Conservation (phyloP, 2,329 filamentous ascomycete species). For the Colletotrichum acutatum region DNA sequence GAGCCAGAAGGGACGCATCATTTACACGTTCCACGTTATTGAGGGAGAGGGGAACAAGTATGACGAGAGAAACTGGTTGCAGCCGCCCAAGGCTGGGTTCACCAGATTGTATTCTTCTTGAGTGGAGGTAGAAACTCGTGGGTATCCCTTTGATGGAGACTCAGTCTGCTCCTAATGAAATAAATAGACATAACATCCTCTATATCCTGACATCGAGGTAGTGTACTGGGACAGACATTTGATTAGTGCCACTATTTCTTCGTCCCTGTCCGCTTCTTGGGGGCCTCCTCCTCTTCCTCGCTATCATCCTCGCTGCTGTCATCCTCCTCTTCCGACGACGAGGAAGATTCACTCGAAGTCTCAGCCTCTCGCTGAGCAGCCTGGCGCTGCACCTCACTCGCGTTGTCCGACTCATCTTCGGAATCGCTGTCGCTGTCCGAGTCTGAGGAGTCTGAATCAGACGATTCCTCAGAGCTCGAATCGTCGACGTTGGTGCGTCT, state of each 20-base stretch:
- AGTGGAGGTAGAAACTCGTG: conserved; percentile 8
- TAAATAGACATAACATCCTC: conserved; percentile 7
- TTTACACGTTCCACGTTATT: conserved; percentile 98
- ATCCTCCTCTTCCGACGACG: conserved; percentile 50
- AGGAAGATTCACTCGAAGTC: conserved; percentile 55
- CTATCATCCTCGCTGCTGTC: conserved; percentile 41
- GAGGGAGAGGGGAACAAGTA: conserved; percentile 81
- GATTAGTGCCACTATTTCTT: neutral
- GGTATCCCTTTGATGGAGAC: conserved; percentile 32
- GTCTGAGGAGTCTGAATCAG: conserved; percentile 45
- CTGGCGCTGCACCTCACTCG: conserved; percentile 46
- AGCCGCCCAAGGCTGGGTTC: conserved; percentile 84
- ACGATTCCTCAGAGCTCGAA: conserved; percentile 46
- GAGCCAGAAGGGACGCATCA: conserved; percentile 87
- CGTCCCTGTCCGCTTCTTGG: conserved; percentile 15
- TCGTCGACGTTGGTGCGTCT: conserved; percentile 58
- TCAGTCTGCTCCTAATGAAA: conserved; percentile 16
- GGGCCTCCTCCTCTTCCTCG: conserved; percentile 39
- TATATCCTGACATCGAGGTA: conserved; percentile 3
- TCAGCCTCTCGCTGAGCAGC: conserved; percentile 44
- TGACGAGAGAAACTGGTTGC: conserved; percentile 92
- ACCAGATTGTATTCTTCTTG: conserved; percentile 67
- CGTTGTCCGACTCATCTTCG: conserved; percentile 44
- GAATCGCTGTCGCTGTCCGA: conserved; percentile 42
- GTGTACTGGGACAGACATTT: neutral